A percentile compares a stretch with the other conserved stretches of the same genome.
phyloP scores from a whole-genome alignment of 2,329 filamentous ascomycete genomes.

The Aspergillus melleus region DNA sequence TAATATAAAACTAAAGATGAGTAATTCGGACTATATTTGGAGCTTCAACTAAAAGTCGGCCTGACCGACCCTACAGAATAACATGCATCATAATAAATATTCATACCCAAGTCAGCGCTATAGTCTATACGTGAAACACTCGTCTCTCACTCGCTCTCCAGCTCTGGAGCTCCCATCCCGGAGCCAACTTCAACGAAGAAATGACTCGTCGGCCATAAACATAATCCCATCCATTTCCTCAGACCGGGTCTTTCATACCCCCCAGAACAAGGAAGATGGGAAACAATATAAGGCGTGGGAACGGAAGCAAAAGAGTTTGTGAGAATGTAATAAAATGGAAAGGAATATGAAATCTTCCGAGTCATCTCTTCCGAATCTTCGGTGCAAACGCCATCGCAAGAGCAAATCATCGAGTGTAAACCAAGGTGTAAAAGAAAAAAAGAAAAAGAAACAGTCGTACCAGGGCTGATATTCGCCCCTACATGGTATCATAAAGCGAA shows the following conservation, averaged over 20 bases:
- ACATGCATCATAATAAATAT: background rate
- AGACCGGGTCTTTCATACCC: constrained; percentile 13
- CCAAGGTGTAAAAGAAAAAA: constrained; percentile 6
- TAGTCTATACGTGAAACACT: constrained; percentile 25
- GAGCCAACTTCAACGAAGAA: constrained; percentile 15
- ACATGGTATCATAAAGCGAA: constrained; percentile 40
- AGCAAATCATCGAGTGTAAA: constrained; percentile 28
- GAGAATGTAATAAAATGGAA: constrained; percentile 14
- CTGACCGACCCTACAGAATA: too few species aligned
- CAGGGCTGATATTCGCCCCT: constrained; percentile 22
- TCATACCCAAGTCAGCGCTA: constrained; percentile 21
- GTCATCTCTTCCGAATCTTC: constrained; percentile 34
- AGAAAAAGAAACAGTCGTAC: constrained; percentile 24
- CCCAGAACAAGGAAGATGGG: constrained; percentile 15
- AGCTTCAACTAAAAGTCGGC: too few species aligned
- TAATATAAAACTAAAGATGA: too few species aligned
- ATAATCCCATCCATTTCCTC: constrained; percentile 18
- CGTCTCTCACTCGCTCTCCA: background rate
- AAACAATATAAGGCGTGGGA: constrained; percentile 21
- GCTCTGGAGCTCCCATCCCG: too few species aligned
- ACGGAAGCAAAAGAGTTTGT: constrained; percentile 3
- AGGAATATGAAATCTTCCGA: constrained; percentile 22
- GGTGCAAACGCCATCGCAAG: constrained; percentile 35
- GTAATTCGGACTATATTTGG: too few species aligned
- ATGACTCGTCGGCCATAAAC: too few species aligned